Base-by-base conservation (phyloP, 345 rosid species). In the sweet orange (Citrus sinensis) region DNA sequence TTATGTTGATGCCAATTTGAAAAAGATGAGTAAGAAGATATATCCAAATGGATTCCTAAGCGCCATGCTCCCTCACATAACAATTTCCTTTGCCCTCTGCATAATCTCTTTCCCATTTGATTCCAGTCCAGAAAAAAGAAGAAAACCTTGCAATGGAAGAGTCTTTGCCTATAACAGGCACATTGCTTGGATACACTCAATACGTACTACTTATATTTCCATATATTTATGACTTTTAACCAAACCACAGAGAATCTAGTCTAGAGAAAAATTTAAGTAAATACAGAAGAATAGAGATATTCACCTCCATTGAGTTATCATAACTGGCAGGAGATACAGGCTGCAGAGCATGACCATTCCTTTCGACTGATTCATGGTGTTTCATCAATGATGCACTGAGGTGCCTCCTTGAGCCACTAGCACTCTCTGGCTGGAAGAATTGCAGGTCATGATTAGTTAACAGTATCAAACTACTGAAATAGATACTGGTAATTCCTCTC, bases 291-390 rank as follows among this genome's bases (percentile, higher is more conserved):
- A 24, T 39, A 25, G 22, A 56, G 62, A 51, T 49, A 60, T 42
- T 37, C 74, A 93, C 98, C 94, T 95, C 88, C 82, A 88, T 62
- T 63, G 95, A 89, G 79, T 88, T 87, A 72, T 83, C 82, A 78
- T 79, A 83, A 78, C 92, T 91, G 68, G 86, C 83, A 72, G 91
- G 88, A 81, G 96, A 87, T 79, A 80, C 69, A 37, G 87, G 87
- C 70, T 79, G 79, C 39, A 80, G 30, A 69, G 76, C 74, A 62
- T 54, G 76, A 1, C 62, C 80, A 73, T 83, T 82, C 83, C 86
- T 72, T 34, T 76, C 78, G 73, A 77, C 72, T 3, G 76, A 67
- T 80, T 68, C 77, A 70, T 70, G 85, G 61, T 80, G 81, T 55
- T 79, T 84, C 69, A 71, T 59, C 40, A 62, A 24, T 55, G 87